Percentiles rank a stretch among this genome's conserved stretches.
Evolutionary conservation across 1,284 basidiomycete species (phyloP).

Genomic region (Ustilago loliicola): DNA sequence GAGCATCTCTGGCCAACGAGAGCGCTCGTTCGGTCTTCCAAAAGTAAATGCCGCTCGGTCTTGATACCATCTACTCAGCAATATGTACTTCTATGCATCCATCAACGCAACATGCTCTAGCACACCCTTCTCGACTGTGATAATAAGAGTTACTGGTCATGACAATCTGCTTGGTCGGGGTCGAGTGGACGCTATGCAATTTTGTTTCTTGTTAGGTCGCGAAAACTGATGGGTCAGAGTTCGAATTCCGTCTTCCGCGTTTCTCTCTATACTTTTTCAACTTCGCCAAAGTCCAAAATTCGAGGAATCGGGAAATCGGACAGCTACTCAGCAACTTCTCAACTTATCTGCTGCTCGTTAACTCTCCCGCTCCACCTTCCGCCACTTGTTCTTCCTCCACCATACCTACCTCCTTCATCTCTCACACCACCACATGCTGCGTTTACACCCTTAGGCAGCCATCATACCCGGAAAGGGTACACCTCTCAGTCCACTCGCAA

Average conservation of each 20-base stretch:
- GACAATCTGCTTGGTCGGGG: too few relatives aligned
- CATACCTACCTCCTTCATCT: not conserved
- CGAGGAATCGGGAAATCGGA: conserved; percentile 26
- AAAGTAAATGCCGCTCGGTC: conserved; percentile 8
- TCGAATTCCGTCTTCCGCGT: conserved; percentile 23
- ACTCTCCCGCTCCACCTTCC: conserved; percentile 9
- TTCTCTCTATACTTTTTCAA: not conserved
- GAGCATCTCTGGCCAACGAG: conserved; percentile 34
- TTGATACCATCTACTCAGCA: not conserved
- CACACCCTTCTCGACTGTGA: not conserved
- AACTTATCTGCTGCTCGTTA: conserved; percentile 10
- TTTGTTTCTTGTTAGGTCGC: not conserved
- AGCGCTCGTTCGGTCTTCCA: conserved; percentile 49
- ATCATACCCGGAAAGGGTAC: conserved; percentile 8
- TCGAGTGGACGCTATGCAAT: too few relatives aligned
- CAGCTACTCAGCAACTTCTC: not conserved
- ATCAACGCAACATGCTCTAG: not conserved
- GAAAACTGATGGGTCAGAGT: not conserved
- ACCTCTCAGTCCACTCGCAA: not conserved
- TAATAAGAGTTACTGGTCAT: too few relatives aligned
- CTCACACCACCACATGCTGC: conserved; percentile 7
- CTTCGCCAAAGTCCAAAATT: conserved; percentile 5
- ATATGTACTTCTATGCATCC: conserved; percentile 10
- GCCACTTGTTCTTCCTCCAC: conserved; percentile 12
- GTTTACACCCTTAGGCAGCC: not conserved